These are phyloP conservation scores for Bothriochloa decipiens DNA, from an alignment of 176 grass and related monocot genomes.

Conservation along the genomic window DNA sequence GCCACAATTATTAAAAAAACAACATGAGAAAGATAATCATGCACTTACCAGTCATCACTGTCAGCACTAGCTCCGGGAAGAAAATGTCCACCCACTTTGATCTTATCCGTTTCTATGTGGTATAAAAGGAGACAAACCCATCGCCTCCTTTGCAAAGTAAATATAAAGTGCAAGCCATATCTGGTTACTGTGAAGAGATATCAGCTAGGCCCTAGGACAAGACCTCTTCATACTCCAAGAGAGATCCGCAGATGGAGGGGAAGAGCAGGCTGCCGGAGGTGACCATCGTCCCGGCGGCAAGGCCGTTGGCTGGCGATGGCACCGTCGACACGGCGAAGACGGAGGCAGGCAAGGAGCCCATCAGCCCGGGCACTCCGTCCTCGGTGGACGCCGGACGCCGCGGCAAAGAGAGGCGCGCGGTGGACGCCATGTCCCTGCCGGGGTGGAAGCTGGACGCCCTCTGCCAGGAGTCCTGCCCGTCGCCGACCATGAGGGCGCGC, in stretches of 20 bases:
- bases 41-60: neutral
- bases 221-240: neutral
- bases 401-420: neutral
- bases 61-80: neutral
- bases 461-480: slow-evolving; percentile 48
- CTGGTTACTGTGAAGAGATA: neutral
- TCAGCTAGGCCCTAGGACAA: neutral
- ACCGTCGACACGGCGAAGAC: neutral
- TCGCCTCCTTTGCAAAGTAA: neutral
- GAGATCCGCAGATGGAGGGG: slow-evolving; percentile 40
- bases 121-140: neutral
- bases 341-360: slow-evolving; percentile 43
- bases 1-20: neutral
- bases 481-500: slow-evolving; percentile 49
- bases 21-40: neutral
- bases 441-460: slow-evolving; percentile 83
- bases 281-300: slow-evolving; percentile 7
- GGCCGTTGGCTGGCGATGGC: neutral
- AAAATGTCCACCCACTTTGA: neutral
- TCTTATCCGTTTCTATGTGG: slow-evolving; percentile 38
- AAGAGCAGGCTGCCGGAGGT: slow-evolving; percentile 42
- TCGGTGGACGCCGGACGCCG: neutral
- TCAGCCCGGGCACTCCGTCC: slow-evolving; percentile 51
- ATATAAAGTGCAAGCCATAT: neutral
- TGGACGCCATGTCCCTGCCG: slow-evolving; percentile 39